These are phyloP conservation scores for Aureobasidium subglaciale DNA, from an alignment of 2,329 filamentous ascomycete genomes.

Conservation along the genomic window DNA sequence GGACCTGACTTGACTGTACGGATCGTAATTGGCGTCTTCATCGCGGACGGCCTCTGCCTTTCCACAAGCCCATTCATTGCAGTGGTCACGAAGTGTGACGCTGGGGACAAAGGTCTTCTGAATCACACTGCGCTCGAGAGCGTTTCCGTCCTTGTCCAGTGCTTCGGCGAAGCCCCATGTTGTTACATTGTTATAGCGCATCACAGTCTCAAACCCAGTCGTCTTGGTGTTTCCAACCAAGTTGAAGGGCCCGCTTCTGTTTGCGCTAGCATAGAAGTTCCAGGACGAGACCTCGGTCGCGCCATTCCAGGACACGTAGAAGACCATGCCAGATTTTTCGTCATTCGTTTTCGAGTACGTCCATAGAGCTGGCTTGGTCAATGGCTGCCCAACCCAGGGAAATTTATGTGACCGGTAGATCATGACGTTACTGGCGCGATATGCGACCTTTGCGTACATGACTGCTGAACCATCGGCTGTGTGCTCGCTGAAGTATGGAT, in stretches of 20 bases:
- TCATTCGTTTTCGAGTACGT: conserved; percentile 31
- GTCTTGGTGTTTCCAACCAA: conserved; percentile 34
- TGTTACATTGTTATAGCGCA: conserved; percentile 20
- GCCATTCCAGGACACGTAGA: conserved; percentile 51
- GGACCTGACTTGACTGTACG: conserved; percentile 20
- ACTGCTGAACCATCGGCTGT: conserved; percentile 42
- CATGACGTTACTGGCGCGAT: conserved; percentile 35
- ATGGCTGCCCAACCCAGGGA: conserved; percentile 45
- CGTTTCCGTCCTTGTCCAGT: conserved; percentile 24
- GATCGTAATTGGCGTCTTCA: conserved; percentile 17
- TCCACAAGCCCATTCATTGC: conserved; percentile 29
- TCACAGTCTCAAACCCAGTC: conserved; percentile 39
- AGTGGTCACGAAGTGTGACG: conserved; percentile 23
- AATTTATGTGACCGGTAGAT: conserved; percentile 51
- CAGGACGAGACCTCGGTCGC: conserved; percentile 43
- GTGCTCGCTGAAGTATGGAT: conserved; percentile 38
- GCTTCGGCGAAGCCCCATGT: conserved; percentile 30
- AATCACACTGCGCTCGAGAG: conserved; percentile 28
- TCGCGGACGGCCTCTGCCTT: conserved; percentile 19
- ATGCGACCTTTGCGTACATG: conserved; percentile 46
- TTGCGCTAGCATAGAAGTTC: conserved; percentile 42
- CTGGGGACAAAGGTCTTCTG: conserved; percentile 33
- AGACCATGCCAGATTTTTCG: conserved; percentile 26
- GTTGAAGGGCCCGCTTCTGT: conserved; percentile 29
- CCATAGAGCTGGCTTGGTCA: conserved; percentile 32